Evolutionary conservation across 2,329 filamentous ascomycete genomes (phyloP).

Genomic region (Trichoderma sp.): DNA sequence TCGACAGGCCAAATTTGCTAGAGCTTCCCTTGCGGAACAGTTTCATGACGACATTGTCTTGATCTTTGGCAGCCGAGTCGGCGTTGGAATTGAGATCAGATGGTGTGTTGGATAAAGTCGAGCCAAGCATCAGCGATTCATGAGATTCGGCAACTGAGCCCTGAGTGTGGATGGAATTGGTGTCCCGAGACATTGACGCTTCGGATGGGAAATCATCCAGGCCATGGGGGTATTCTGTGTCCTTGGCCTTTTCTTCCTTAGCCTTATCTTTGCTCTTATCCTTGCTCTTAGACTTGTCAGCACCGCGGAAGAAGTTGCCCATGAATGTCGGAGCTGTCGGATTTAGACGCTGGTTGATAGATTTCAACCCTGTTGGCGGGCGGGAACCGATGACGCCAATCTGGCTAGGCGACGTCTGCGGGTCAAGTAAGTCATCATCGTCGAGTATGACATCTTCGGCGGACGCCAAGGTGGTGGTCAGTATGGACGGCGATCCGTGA

Average conservation of each 20-base stretch:
- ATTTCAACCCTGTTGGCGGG: constrained; percentile 49
- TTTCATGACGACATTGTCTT: constrained; percentile 60
- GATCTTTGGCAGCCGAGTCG: constrained; percentile 47
- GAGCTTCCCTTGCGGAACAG: constrained; percentile 67
- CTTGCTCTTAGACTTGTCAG: constrained; percentile 39
- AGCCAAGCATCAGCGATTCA: constrained; percentile 59
- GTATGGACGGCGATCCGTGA: constrained; percentile 69
- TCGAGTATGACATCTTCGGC: constrained; percentile 66
- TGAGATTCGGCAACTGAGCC: constrained; percentile 61
- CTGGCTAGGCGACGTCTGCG: constrained; percentile 55
- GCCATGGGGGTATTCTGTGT: constrained; percentile 40
- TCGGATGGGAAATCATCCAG: constrained; percentile 54
- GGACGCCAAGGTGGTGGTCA: constrained; percentile 62
- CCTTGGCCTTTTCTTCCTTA: constrained; percentile 37
- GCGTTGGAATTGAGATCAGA: constrained; percentile 52
- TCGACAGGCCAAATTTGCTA: constrained; percentile 64
- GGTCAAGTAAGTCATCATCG: constrained; percentile 55
- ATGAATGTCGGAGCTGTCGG: constrained; percentile 89
- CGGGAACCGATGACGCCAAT: constrained; percentile 79
- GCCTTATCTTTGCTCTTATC: constrained; percentile 33
- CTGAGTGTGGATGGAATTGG: constrained; percentile 58
- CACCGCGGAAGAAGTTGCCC: constrained; percentile 61
- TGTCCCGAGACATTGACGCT: constrained; percentile 57
- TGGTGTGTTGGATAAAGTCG: constrained; percentile 56
- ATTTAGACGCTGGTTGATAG: constrained; percentile 69